Evolutionary conservation across 2,329 filamentous ascomycete species (phyloP).

Genomic region (Paraphaeosphaeria minitans): DNA sequence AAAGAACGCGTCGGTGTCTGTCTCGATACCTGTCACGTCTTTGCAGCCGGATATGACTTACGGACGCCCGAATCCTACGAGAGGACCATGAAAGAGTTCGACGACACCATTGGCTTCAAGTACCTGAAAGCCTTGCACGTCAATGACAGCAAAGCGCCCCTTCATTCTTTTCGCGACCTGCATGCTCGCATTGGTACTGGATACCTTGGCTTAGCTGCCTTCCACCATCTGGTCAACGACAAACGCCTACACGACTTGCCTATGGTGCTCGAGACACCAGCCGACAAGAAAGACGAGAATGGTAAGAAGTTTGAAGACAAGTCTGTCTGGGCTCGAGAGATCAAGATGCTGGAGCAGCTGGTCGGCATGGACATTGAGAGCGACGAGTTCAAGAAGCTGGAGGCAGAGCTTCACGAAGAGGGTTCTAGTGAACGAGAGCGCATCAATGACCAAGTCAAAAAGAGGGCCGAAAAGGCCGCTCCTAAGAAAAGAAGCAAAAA

Average conservation of each 20-base stretch:
- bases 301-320: conserved; percentile 75
- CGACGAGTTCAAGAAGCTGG: conserved; percentile 72
- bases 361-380: conserved; percentile 80
- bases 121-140: conserved; percentile 88
- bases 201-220: conserved; percentile 86
- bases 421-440: conserved; percentile 75
- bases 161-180: conserved; percentile 80
- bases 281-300: conserved; percentile 70
- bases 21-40: conserved; percentile 95
- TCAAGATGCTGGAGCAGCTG: conserved; percentile 88
- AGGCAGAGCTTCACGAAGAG: conserved; percentile 67
- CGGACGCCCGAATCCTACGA: conserved; percentile 75
- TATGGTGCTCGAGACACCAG: conserved; percentile 96
- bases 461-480: conserved; percentile 51
- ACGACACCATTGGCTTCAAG: conserved; percentile 73
- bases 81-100: conserved; percentile 75
- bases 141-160: conserved; percentile 93
- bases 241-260: conserved; percentile 76
- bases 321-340: conserved; percentile 87
- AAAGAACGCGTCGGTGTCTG: conserved; percentile 89
- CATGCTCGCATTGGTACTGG: conserved; percentile 97
- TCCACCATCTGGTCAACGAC: conserved; percentile 90
- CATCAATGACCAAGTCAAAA: conserved; percentile 78
- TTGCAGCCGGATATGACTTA: conserved; percentile 91
- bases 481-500: conserved; percentile 47